Conservation (phyloP, 495 filamentous ascomycete genomes). For the Xanthoparmelia taractica region DNA sequence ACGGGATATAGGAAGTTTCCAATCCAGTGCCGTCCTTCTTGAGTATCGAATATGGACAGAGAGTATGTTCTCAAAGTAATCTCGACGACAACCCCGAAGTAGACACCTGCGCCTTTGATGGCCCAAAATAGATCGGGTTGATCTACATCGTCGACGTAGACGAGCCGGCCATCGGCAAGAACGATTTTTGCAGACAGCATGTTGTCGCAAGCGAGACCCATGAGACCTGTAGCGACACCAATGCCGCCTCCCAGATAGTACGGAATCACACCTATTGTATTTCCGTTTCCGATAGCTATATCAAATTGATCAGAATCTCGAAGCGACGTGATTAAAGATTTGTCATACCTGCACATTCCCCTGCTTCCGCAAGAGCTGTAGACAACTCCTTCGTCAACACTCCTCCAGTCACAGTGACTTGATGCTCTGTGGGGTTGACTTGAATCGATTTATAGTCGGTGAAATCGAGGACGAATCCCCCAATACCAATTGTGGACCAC, state of each 20-base stretch:
- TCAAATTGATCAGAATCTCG: neutral
- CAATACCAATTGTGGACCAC: slow-evolving; percentile 29
- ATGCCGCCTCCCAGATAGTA: slow-evolving; percentile 29
- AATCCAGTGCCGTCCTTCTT: slow-evolving; percentile 21
- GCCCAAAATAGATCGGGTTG: slow-evolving; percentile 42
- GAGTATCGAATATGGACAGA: slow-evolving; percentile 15
- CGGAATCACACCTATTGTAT: slow-evolving; percentile 31
- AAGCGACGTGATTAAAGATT: neutral
- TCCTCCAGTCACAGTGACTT: slow-evolving; percentile 28
- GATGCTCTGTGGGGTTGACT: slow-evolving; percentile 21
- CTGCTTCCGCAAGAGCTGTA: slow-evolving; percentile 21
- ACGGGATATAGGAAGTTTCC: slow-evolving; percentile 28
- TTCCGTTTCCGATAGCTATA: slow-evolving; percentile 31
- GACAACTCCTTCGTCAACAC: slow-evolving; percentile 30
- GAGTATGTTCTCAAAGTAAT: slow-evolving; percentile 26
- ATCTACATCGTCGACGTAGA: slow-evolving; percentile 26
- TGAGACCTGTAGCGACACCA: slow-evolving; percentile 18
- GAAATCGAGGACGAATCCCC: slow-evolving; percentile 34
- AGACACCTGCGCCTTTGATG: slow-evolving; percentile 46
- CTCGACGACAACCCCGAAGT: slow-evolving; percentile 44
- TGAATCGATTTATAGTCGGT: slow-evolving; percentile 25
- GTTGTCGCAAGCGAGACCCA: slow-evolving; percentile 22
- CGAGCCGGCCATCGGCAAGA: slow-evolving; percentile 28
- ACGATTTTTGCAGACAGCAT: slow-evolving; percentile 30
- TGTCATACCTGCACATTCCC: slow-evolving; percentile 19